Evolutionary conservation across 805 yeast species (phyloP), one percentile per base, ranked within the genome.

Genomic region (Candida fluviatilis): DNA sequence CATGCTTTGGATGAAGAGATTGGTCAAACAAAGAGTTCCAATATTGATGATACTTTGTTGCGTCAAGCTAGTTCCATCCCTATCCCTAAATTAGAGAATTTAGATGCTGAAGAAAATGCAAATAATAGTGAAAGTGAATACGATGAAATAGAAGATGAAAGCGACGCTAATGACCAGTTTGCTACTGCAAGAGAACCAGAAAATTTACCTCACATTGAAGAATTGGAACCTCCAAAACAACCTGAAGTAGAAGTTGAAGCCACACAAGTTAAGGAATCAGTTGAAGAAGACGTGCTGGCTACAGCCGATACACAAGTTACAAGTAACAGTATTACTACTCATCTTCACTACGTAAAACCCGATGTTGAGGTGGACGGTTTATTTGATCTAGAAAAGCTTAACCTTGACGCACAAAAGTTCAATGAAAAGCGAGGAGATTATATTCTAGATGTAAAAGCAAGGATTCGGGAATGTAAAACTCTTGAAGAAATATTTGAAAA

Each of bases 1-100:
- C 17, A 42, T 14, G 62, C 71, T 1, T 51, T 66, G 43, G 65
- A 65, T 43, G 68, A 60, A 42, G 67, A 61, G 38, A 58, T 58
- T 26, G 64, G 66, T 7, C 59, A 57, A 34, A 40, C 50, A n/a
- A 60, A 60, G 39, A 54, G 56, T 12, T 51, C 59, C 1, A 50
- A 52, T 35, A 52, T 54, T 16, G 55, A 52, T 34, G 46, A 45
- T 6, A 41, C 45, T 8, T 40, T 48, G 14, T 36, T 44, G 27
- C 29, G 13, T 26, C 29, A 33, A n/a, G 13, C 8, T 6, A 7
- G 12, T 4, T 13, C 17, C 5, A 33, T 33, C 18, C 28, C 13
- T 12, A 15, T 16, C 11, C 35, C 35, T 5, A 33, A 33, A 33
- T 33, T 33, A 18, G 35, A 23, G 23, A 16, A 19, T 15, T 23